Conservation (phyloP, 2,329 filamentous ascomycete genomes). For the Trichophyton benhamiae region DNA sequence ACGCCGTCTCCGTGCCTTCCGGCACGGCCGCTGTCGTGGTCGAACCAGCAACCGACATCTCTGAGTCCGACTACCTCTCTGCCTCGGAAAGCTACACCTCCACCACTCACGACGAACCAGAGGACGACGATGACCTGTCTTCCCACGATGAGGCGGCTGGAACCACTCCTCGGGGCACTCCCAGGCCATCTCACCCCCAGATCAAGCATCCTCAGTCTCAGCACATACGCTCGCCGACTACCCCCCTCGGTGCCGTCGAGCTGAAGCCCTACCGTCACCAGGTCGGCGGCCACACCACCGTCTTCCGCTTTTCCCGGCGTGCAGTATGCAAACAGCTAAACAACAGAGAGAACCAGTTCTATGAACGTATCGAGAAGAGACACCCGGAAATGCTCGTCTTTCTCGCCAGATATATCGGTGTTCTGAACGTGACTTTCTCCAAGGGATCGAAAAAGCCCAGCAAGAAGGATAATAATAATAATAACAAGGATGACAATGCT, state of each 20-base stretch:
- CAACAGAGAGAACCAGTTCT: constrained; percentile 96
- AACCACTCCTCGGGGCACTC: constrained; percentile 33
- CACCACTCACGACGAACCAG: constrained; percentile 16
- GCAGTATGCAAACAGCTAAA: constrained; percentile 98
- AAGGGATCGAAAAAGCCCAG: constrained; percentile 58
- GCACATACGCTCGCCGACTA: constrained; percentile 16
- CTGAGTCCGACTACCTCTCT: constrained; percentile 34
- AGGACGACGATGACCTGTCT: constrained; percentile 39
- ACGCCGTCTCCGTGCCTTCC: no score
- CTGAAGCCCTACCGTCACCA: constrained; percentile 95
- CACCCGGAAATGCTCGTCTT: constrained; percentile 86
- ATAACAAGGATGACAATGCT: not conserved
- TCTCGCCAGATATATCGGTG: constrained; percentile 90
- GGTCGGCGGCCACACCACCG: constrained; percentile 88
- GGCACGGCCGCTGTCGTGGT: constrained; percentile 21
- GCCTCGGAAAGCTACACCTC: constrained; percentile 34
- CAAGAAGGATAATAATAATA: constrained; percentile 24
- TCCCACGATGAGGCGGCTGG: constrained; percentile 41
- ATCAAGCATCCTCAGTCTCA: not conserved
- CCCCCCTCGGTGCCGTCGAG: constrained; percentile 78
- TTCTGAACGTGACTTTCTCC: constrained; percentile 89
- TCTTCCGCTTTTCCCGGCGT: constrained; percentile 88
- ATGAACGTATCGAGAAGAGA: constrained; percentile 84
- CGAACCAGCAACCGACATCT: constrained; percentile 29
- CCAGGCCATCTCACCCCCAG: constrained; percentile 21